Evolutionary conservation across 2,329 filamentous ascomycete species (phyloP).

Genomic region (Penicillium decumbens): DNA sequence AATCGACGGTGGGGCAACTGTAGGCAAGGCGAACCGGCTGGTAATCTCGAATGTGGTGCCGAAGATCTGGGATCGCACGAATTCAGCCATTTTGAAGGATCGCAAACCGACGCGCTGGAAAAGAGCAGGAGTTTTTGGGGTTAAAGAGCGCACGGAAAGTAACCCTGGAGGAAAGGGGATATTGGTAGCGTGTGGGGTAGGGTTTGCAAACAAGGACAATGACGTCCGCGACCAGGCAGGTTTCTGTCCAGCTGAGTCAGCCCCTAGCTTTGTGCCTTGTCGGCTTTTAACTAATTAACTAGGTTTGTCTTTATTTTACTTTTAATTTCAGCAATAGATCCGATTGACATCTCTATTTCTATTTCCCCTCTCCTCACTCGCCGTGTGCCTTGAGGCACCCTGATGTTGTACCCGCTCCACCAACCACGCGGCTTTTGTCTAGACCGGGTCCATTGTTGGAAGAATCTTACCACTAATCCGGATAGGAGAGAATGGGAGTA

Average conservation of each 20-base stretch:
- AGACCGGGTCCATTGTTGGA: constrained; percentile 11
- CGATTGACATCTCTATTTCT: background rate
- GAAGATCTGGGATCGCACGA: constrained; percentile 98
- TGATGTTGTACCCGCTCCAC: background rate
- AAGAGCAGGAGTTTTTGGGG: constrained; percentile 1
- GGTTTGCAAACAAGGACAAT: constrained; percentile 22
- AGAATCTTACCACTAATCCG: background rate
- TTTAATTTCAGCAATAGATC: background rate
- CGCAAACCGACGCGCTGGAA: background rate
- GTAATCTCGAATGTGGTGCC: constrained; percentile 99
- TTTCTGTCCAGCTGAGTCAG: constrained; percentile 21
- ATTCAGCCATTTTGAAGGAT: constrained; percentile 80
- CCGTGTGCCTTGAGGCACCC: background rate
- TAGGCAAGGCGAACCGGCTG: constrained; percentile 64
- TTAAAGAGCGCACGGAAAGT: background rate
- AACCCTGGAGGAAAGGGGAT: background rate
- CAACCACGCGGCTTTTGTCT: constrained; percentile 4
- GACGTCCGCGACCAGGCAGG: constrained; percentile 29
- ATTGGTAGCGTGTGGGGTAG: constrained; percentile 28
- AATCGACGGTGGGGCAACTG: background rate
- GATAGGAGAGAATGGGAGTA: background rate
- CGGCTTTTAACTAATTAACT: too few species aligned
- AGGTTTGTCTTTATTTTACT: background rate
- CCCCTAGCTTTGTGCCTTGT: background rate
- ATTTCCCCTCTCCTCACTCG: background rate